A percentile compares a stretch with the other conserved stretches of the same genome.
phyloP scores from a whole-genome alignment of 148 eudicot genomes.

The Rhododendron molle region DNA sequence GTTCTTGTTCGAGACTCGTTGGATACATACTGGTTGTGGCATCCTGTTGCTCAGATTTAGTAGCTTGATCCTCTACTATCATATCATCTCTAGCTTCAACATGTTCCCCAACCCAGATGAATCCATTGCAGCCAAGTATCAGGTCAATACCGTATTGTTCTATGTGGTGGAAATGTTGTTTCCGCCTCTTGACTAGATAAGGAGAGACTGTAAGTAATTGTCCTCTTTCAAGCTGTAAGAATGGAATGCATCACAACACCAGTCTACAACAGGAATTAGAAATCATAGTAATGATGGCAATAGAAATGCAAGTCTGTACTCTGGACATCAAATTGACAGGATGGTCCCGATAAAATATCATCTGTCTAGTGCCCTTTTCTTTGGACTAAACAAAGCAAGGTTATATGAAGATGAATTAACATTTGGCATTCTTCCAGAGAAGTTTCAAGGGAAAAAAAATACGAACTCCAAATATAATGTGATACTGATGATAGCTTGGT shows the following conservation, averaged over 20 bases:
- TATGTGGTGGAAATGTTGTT: conserved; percentile 77
- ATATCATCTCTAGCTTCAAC: conserved; percentile 49
- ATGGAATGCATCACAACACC: background rate
- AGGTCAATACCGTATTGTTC: conserved; percentile 63
- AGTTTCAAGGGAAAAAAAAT: background rate
- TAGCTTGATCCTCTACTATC: conserved; percentile 49
- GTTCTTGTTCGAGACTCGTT: conserved; percentile 32
- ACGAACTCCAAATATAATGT: background rate
- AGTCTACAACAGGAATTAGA: background rate
- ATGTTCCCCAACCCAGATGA: conserved; percentile 90
- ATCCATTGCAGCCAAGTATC: conserved; percentile 86
- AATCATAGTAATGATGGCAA: background rate
- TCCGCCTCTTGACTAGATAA: conserved; percentile 77
- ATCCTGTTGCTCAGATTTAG: conserved; percentile 35
- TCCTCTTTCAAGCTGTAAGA: conserved; percentile 73
- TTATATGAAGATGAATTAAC: background rate
- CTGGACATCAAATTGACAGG: background rate
- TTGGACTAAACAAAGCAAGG: background rate
- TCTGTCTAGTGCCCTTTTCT: background rate
- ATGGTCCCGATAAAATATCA: background rate
- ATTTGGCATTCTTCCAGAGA: background rate
- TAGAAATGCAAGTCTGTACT: background rate
- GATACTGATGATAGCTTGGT: background rate
- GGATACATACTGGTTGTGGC: conserved; percentile 11
- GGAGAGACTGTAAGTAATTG: conserved; percentile 69